A percentile compares a stretch with the other conserved stretches of the same genome.
These are phyloP conservation scores for Acorus gramineus DNA, from an alignment of 106 monocot species.

Conservation along the genomic window DNA sequence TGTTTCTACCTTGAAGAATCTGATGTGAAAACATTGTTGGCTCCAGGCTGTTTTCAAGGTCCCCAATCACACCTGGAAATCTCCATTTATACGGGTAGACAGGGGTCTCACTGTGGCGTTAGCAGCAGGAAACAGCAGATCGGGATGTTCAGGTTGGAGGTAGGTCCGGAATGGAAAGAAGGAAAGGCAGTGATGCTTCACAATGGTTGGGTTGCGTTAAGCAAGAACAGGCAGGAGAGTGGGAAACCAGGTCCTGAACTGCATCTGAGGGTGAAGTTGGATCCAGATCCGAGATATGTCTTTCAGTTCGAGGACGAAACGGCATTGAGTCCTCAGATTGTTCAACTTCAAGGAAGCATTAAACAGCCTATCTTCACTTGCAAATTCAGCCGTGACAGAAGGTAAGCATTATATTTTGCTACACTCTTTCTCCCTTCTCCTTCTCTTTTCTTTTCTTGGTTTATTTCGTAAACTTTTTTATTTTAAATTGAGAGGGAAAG, in stretches of 20 bases:
- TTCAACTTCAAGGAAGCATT: conserved; percentile 50
- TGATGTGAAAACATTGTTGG: conserved; percentile 34
- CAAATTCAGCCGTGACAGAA: conserved; percentile 58
- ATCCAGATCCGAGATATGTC: conserved; percentile 79
- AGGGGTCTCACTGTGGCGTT: conserved; percentile 30
- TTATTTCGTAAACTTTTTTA: background rate
- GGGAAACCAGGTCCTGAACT: conserved; percentile 34
- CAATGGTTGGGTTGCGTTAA: conserved; percentile 69
- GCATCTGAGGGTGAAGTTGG: conserved; percentile 70
- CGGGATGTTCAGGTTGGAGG: conserved; percentile 51
- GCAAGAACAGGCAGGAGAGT: conserved; percentile 25
- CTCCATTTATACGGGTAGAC: conserved; percentile 31
- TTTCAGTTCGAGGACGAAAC: conserved; percentile 79
- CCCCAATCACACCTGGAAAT: conserved; percentile 48
- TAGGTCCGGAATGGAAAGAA: conserved; percentile 42
- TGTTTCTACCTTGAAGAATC: conserved; percentile 78
- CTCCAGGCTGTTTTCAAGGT: conserved; percentile 41
- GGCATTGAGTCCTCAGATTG: conserved; percentile 59
- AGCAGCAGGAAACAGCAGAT: conserved; percentile 39
- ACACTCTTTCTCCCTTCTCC: background rate
- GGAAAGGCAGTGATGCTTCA: conserved; percentile 61
- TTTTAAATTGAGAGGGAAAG: background rate
- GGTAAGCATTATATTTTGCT: conserved; percentile 17
- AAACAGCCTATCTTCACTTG: conserved; percentile 86
- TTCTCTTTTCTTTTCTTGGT: background rate